Percentiles rank a stretch among this genome's conserved stretches.
phyloP scores from a whole-genome alignment of 192 early-diverging fungal genomes.

The Entomortierella beljakovae region DNA sequence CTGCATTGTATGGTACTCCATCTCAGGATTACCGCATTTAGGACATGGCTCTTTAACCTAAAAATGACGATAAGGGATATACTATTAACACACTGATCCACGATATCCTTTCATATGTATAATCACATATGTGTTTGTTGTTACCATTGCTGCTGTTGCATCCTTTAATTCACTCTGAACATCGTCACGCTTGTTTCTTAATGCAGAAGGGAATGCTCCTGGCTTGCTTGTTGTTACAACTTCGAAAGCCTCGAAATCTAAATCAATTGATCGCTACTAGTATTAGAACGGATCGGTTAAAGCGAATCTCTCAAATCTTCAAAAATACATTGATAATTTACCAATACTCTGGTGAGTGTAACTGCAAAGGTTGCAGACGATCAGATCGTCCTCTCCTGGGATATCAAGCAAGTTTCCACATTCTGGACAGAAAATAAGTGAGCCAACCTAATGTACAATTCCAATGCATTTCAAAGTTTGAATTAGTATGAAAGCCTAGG shows the following conservation, averaged over 20 bases:
- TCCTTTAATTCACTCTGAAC: conserved; percentile 64
- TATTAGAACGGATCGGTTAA: background rate
- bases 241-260: conserved; percentile 83
- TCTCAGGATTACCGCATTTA: conserved; percentile 91
- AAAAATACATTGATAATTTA: conserved; percentile 27
- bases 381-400: conserved; percentile 79
- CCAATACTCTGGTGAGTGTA: conserved; percentile 71
- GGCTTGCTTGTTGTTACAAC: conserved; percentile 83
- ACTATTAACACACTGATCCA: no score
- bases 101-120: no score
- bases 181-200: conserved; percentile 77
- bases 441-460: conserved; percentile 58
- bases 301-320: background rate
- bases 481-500: no score
- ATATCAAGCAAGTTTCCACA: conserved; percentile 94
- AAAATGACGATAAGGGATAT: background rate
- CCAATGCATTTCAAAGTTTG: background rate
- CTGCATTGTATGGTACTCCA: conserved; percentile 97
- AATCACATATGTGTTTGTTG: background rate
- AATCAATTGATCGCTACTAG: no score
- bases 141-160: conserved; percentile 61
- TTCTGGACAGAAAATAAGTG: conserved; percentile 90
- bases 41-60: conserved; percentile 97
- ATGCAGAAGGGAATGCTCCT: conserved; percentile 82
- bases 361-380: conserved; percentile 87